phyloP scores from a whole-genome alignment of 306 rosid species.

The Prunus dulcis region DNA sequence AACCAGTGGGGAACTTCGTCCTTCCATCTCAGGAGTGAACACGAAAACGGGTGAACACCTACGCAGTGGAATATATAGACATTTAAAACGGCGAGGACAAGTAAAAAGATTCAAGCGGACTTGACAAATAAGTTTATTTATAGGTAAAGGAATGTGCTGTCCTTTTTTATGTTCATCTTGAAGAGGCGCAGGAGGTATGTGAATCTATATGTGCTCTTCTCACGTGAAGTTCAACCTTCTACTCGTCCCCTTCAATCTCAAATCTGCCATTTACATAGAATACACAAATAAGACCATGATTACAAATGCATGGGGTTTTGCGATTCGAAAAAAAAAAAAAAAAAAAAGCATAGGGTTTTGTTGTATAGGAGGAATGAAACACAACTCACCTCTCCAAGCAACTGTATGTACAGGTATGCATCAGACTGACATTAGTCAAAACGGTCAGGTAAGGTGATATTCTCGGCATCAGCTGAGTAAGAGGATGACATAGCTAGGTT shows the following conservation, averaged over 20 bases:
- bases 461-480: conserved; percentile 34
- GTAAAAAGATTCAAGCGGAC: neutral
- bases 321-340: no score
- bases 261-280: neutral
- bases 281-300: neutral
- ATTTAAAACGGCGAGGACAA: no score
- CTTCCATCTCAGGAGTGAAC: no score
- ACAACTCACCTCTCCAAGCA: neutral
- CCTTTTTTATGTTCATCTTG: neutral
- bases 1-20: no score
- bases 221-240: neutral
- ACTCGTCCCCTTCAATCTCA: neutral
- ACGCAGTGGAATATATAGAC: no score
- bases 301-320: neutral
- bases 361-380: neutral
- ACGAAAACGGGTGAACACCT: no score
- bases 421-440: neutral
- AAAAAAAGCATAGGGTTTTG: neutral
- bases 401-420: neutral
- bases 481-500: conserved; percentile 7
- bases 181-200: neutral
- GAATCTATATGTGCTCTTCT: neutral
- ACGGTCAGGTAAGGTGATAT: neutral
- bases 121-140: neutral
- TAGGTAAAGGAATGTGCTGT: neutral